Base-by-base conservation (phyloP, 2,329 filamentous ascomycete species). In the Rutstroemia sp. region DNA sequence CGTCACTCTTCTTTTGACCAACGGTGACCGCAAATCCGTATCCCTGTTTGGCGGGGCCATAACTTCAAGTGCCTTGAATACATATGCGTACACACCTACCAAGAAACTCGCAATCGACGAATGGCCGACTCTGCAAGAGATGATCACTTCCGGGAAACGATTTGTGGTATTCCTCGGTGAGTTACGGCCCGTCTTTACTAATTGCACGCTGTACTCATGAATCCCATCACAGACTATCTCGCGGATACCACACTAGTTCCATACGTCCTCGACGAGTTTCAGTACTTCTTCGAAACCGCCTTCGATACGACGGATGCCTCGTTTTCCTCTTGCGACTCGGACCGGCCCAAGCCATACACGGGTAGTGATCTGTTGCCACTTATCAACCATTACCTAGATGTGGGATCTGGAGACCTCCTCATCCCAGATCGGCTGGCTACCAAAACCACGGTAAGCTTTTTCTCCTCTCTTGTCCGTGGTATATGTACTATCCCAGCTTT, bases 81-180 rank as follows among this genome's bases (percentile, higher is more conserved):
- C 51, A 25, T 66, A 68, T 44, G 66, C 65, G 5, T 69, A 65
- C 53, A 61, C 61, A 30, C 68, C 67, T n/a, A 46, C 57, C 0
- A 60, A 55, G 45, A 58, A 63, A n/a, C 53, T 78, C 44, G 64
- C 67, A n/a, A 64, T 76, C 36, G 65, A 78, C 51, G 78, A 78
- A 63, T 76, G 89, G 88, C 88, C 88, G 70, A 91, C 87, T 0
- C 74, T 92, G 14, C 77, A 83, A 63, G 69, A 78, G 17, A 70
- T 92, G 57, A 87, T 92, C 62, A 72, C 78, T 23, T 73, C 75
- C 39, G 77, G 78, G 48, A 87, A 78, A 8, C 78, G 87, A 16
- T 74, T 92, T 1, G 71, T 92, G 48, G 81, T 86, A 23, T 92
- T 91, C 61, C 82, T 92, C 68, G 85, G 86, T 73, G 73, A 50